phyloP scores from a whole-genome alignment of 768 basidiomycete species.

The Termitomyces eurrhizus region DNA sequence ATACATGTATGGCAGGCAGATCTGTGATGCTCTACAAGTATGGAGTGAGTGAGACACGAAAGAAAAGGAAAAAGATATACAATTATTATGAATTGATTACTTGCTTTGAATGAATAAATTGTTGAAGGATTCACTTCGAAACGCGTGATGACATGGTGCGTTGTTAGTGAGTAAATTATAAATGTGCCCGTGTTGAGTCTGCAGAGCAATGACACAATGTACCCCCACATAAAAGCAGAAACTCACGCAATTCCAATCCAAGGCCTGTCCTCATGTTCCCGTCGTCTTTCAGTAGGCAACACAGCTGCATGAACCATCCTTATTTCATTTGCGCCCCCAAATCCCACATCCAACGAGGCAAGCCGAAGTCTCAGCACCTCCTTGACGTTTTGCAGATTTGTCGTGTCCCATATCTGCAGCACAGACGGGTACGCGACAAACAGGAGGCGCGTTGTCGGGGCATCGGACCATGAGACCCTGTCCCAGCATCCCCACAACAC shows the following conservation, averaged over 20 bases:
- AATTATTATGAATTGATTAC: conserved; percentile 48
- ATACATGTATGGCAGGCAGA: conserved; percentile 51
- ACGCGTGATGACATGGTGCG: conserved; percentile 47
- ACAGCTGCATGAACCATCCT: conserved; percentile 35
- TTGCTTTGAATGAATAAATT: conserved; percentile 42
- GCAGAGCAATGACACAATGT: conserved; percentile 14
- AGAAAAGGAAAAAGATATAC: conserved; percentile 35
- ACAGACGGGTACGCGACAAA: conserved; percentile 42
- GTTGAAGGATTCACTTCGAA: conserved; percentile 27
- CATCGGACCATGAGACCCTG: neutral
- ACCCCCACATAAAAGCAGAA: neutral
- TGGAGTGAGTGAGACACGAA: neutral
- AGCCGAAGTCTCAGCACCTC: no score
- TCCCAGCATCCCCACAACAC: conserved; percentile 1
- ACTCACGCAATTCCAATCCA: conserved; percentile 32
- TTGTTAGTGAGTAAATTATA: conserved; percentile 12
- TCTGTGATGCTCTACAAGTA: conserved; percentile 53
- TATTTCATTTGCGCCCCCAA: conserved; percentile 13
- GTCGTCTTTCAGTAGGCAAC: conserved; percentile 23
- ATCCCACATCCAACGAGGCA: no score
- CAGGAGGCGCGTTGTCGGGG: conserved; percentile 4
- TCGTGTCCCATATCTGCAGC: conserved; percentile 57
- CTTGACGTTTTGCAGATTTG: no score
- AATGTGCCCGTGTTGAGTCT: conserved; percentile 12
- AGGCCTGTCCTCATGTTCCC: conserved; percentile 26